These are phyloP conservation scores for Xylaria curta DNA, from an alignment of 495 filamentous ascomycete genomes.

Conservation along the genomic window DNA sequence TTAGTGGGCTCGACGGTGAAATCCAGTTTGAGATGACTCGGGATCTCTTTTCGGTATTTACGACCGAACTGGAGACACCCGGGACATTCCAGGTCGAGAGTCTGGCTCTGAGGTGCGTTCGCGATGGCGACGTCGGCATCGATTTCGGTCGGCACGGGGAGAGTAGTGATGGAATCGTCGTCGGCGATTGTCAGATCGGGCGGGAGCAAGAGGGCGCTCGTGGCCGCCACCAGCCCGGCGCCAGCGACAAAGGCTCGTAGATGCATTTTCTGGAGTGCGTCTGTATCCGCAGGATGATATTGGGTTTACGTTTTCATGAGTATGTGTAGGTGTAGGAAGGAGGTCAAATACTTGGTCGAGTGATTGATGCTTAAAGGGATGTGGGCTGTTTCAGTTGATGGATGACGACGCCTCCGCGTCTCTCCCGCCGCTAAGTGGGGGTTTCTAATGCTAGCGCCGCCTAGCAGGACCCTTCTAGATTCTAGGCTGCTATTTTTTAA, in stretches of 20 bases:
- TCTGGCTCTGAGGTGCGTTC: slow-evolving; percentile 28
- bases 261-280: slow-evolving; percentile 34
- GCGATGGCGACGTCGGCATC: slow-evolving; percentile 25
- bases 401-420: slow-evolving; percentile 17
- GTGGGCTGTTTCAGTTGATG: slow-evolving; percentile 5
- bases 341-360: slow-evolving; percentile 1
- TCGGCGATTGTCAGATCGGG: slow-evolving; percentile 35
- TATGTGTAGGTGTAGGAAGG: slow-evolving; percentile 10
- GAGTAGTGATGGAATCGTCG: slow-evolving; percentile 33
- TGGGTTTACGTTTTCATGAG: slow-evolving; percentile 35
- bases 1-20: slow-evolving; percentile 45
- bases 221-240: slow-evolving; percentile 42
- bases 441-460: background rate
- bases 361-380: slow-evolving; percentile 21
- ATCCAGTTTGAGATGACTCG: slow-evolving; percentile 49
- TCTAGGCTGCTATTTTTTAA: background rate
- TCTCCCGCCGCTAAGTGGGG: slow-evolving; percentile 6
- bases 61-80: slow-evolving; percentile 45
- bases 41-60: slow-evolving; percentile 35
- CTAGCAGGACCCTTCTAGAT: background rate
- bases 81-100: slow-evolving; percentile 50
- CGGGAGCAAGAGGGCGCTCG: slow-evolving; percentile 42
- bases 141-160: slow-evolving; percentile 37
- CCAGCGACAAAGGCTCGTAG: slow-evolving; percentile 38
- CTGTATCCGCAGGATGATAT: slow-evolving; percentile 22